A percentile compares a stretch with the other conserved stretches of the same genome.
phyloP scores from a whole-genome alignment of 495 filamentous ascomycete genomes.

The Xylaria bambusicola region DNA sequence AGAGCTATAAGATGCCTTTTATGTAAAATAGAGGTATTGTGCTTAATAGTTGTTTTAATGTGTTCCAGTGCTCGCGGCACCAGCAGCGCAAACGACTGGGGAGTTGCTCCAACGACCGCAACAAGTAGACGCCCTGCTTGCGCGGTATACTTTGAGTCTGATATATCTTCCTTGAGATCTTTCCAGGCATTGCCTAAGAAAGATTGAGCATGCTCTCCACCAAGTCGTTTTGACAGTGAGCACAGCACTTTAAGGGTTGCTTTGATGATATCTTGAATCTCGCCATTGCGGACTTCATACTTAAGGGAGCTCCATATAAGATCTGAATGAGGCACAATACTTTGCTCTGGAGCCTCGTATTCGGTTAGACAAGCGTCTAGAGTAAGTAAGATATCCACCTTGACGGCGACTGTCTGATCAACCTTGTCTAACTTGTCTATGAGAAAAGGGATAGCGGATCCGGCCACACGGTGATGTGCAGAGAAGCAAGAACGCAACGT shows the following conservation, averaged over 20 bases:
- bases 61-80: conserved; percentile 36
- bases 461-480: conserved; percentile 42
- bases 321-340: conserved; percentile 41
- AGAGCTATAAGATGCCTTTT: conserved; percentile 45
- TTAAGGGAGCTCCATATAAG: conserved; percentile 58
- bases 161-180: conserved; percentile 47
- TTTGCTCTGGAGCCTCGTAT: conserved; percentile 43
- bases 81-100: conserved; percentile 36
- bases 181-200: conserved; percentile 42
- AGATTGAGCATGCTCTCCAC: conserved; percentile 32
- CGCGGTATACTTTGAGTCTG: conserved; percentile 46
- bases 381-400: conserved; percentile 54
- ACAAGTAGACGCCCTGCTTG: conserved; percentile 49
- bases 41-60: conserved; percentile 40
- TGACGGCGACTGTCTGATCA: conserved; percentile 52
- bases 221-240: conserved; percentile 41
- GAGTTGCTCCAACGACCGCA: conserved; percentile 40
- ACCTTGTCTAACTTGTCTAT: conserved; percentile 54
- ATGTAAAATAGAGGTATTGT: conserved; percentile 42
- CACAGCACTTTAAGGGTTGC: conserved; percentile 49
- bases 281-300: conserved; percentile 60
- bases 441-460: conserved; percentile 45
- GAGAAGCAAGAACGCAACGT: conserved; percentile 50
- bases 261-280: conserved; percentile 51
- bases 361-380: conserved; percentile 46